Evolutionary conservation across 495 filamentous ascomycete species (phyloP).

Genomic region (Umbilicaria muhlenbergii): DNA sequence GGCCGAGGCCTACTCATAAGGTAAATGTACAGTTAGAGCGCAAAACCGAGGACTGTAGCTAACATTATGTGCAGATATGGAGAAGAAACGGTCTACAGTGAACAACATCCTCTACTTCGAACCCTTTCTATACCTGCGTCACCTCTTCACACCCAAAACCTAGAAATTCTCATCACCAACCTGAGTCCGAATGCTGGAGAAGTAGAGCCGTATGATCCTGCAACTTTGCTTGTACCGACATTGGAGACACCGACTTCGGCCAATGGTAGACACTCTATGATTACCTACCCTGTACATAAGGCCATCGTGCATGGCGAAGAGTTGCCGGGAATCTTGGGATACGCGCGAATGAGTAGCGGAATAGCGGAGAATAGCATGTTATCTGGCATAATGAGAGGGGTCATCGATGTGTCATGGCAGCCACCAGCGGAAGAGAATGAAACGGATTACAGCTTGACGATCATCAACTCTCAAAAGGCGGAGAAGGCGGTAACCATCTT

Average conservation of each 20-base stretch:
- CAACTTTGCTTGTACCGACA: constrained; percentile 51
- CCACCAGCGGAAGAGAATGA: constrained; percentile 8
- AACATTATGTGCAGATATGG: constrained; percentile 32
- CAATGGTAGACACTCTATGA: constrained; percentile 40
- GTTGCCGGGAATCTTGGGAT: constrained; percentile 33
- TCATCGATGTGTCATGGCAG: constrained; percentile 31
- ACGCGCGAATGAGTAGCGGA: constrained; percentile 28
- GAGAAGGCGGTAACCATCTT: constrained; percentile 46
- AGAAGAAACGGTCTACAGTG: constrained; percentile 21
- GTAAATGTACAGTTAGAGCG: constrained; percentile 17
- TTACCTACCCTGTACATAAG: constrained; percentile 77
- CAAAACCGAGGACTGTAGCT: neutral
- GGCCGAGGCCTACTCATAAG: constrained; percentile 40
- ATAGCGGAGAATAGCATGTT: constrained; percentile 13
- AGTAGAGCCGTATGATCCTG: constrained; percentile 32
- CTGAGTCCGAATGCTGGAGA: constrained; percentile 26
- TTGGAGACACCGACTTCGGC: constrained; percentile 49
- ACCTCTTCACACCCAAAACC: constrained; percentile 45
- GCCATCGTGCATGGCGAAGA: constrained; percentile 62
- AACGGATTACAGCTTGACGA: constrained; percentile 14
- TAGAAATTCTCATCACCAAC: constrained; percentile 66
- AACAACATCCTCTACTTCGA: constrained; percentile 32
- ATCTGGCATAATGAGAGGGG: constrained; percentile 30
- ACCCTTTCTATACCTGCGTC: constrained; percentile 52
- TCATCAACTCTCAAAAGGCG: constrained; percentile 39